Evolutionary conservation across 345 rosid genomes (phyloP), one percentile per base, ranked within the genome.

Genomic region (Nasturtium officinale): DNA sequence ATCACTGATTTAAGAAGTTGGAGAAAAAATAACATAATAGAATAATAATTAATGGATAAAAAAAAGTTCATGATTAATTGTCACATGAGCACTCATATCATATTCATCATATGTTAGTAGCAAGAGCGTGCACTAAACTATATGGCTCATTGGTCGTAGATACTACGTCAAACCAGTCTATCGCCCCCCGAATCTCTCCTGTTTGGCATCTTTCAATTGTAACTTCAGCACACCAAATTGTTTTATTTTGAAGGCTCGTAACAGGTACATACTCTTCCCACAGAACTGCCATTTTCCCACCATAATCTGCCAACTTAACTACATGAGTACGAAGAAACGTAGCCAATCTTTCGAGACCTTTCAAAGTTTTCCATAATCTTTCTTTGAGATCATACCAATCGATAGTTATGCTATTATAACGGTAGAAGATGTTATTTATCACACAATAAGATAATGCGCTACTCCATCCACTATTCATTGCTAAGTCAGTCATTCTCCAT

Each of bases 271-370:
- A 69, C 54, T 56, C 77, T 56, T 85, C 88, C 94, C 94, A 88
- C 67, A 85, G 79, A 73, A 88, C 87, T 65, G 78, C 63, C 82
- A 90, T 60, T 38, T 86, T 90, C 23, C 91, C 96, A 1, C 94
- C 91, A 61, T 40, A 61, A 43, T 42, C 32, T 7, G n/a, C 20
- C 38, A 35, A 35, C 9, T 8, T 35, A 35, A 35, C 38, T 35
- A 30, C 6, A 6, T 8, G 8, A 30, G 8, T 30, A 30, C 7
- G 33, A 30, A 0, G 38, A 35, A 8, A 35, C 11, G 38, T 35
- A 35, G 38, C 3, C 38, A 35, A 35, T 3, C 73, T 80, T 20
- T 76, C 86, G 52, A 84, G 55, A 3, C 87, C 89, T 63, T 77
- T 83, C 73, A 87, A 53, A 65, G 76, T 83, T 83, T 47, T 82